These are phyloP conservation scores for Pseudoperonospora humuli DNA, from an alignment of 352 stramenopile species.

Conservation along the genomic window DNA sequence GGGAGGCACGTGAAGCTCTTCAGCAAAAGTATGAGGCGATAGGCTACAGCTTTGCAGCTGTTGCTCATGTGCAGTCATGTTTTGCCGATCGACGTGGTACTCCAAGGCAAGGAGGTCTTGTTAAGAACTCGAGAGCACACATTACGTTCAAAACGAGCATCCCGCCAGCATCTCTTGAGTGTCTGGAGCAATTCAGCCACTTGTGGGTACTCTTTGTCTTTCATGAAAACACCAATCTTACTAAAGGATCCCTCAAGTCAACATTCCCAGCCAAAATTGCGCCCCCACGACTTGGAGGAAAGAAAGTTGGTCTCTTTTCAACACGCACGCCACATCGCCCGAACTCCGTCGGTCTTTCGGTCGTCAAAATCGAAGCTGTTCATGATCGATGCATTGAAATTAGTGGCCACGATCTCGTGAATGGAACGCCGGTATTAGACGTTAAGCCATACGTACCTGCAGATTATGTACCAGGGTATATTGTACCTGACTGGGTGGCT, in stretches of 20 bases:
- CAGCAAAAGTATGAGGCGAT: constrained; percentile 49
- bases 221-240: constrained; percentile 86
- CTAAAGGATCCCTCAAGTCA: constrained; percentile 40
- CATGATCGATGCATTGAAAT: constrained; percentile 81
- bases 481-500: constrained; percentile 64
- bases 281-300: constrained; percentile 56
- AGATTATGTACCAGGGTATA: constrained; percentile 51
- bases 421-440: constrained; percentile 96
- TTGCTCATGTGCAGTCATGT: constrained; percentile 74
- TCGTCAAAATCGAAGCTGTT: constrained; percentile 87
- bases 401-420: constrained; percentile 90
- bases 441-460: constrained; percentile 97
- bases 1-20: constrained; percentile 52
- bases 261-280: constrained; percentile 80
- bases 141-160: constrained; percentile 76
- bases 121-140: constrained; percentile 50
- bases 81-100: constrained; percentile 84
- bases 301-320: constrained; percentile 92
- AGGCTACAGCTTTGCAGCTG: constrained; percentile 65
- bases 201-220: constrained; percentile 90
- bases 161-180: constrained; percentile 62
- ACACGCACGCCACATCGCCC: constrained; percentile 95
- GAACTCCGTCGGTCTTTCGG: constrained; percentile 90
- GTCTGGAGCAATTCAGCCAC: constrained; percentile 83
- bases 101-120: constrained; percentile 69